These are phyloP conservation scores for Astrothelium subdiscretum DNA, from an alignment of 495 filamentous ascomycete genomes.

Conservation along the genomic window DNA sequence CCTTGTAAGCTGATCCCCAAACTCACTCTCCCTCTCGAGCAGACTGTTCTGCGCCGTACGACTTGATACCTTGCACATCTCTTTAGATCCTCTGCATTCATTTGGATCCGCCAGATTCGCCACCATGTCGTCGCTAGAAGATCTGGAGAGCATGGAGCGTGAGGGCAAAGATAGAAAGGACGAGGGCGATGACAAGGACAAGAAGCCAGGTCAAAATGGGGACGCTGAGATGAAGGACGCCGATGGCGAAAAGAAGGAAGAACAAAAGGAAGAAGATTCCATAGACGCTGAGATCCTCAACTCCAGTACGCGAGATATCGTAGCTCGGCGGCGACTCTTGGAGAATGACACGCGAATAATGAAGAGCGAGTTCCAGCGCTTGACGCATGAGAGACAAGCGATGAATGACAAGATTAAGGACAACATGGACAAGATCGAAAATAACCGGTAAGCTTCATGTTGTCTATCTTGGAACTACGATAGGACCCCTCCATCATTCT, in stretches of 20 bases:
- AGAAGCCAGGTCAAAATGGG: slow-evolving; percentile 43
- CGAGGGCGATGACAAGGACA: slow-evolving; percentile 18
- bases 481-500: too few relatives aligned
- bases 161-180: slow-evolving; percentile 58
- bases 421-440: slow-evolving; percentile 96
- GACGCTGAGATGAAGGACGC: slow-evolving; percentile 87
- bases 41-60: too few relatives aligned
- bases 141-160: slow-evolving; percentile 67
- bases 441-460: slow-evolving; percentile 72
- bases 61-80: too few relatives aligned
- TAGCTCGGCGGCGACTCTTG: slow-evolving; percentile 72
- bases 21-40: too few relatives aligned
- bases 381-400: slow-evolving; percentile 84
- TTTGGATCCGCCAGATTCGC: too few relatives aligned
- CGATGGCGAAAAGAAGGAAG: slow-evolving; percentile 55
- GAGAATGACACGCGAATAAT: slow-evolving; percentile 98
- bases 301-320: slow-evolving; percentile 85
- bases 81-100: too few relatives aligned
- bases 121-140: slow-evolving; percentile 75
- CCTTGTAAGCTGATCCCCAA: too few relatives aligned
- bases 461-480: too few relatives aligned
- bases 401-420: slow-evolving; percentile 99
- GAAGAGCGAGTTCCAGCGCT: slow-evolving; percentile 90
- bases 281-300: slow-evolving; percentile 84
- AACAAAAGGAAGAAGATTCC: slow-evolving; percentile 49